Percentiles rank a stretch among this genome's conserved stretches.
Evolutionary conservation across 305 asterid genomes (phyloP).

Genomic region (Solanum hybrid): DNA sequence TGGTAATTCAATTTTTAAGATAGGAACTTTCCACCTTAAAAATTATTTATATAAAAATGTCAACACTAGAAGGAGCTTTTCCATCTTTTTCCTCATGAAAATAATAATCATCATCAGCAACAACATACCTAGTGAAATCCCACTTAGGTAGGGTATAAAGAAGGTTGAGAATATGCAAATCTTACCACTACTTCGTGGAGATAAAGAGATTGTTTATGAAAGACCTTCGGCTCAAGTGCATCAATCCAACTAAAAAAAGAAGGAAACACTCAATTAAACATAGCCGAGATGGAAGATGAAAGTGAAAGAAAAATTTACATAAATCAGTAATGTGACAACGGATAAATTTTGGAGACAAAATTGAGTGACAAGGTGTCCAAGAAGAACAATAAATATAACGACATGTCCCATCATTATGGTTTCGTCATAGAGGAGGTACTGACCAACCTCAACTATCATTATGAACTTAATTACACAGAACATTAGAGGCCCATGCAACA

Average conservation of each 20-base stretch:
- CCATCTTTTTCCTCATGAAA: neutral
- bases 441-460: neutral
- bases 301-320: neutral
- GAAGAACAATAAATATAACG: neutral
- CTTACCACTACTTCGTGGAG: neutral
- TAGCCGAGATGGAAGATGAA: no score
- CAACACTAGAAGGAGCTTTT: neutral
- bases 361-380: neutral
- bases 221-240: no score
- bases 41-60: no score
- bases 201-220: neutral
- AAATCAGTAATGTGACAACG: neutral
- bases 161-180: neutral
- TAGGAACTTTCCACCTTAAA: neutral
- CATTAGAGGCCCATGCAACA: neutral
- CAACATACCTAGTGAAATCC: neutral
- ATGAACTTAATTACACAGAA: neutral
- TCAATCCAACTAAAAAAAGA: no score
- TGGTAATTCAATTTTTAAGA: neutral
- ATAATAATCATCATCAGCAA: neutral
- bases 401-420: neutral
- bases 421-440: neutral
- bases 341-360: neutral
- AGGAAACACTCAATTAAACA: no score
- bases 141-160: neutral